Percentiles rank a stretch among this genome's conserved stretches.
These are phyloP conservation scores for Ettlia oleoabundans DNA, from an alignment of 139 green algal genomes.

Conservation along the genomic window DNA sequence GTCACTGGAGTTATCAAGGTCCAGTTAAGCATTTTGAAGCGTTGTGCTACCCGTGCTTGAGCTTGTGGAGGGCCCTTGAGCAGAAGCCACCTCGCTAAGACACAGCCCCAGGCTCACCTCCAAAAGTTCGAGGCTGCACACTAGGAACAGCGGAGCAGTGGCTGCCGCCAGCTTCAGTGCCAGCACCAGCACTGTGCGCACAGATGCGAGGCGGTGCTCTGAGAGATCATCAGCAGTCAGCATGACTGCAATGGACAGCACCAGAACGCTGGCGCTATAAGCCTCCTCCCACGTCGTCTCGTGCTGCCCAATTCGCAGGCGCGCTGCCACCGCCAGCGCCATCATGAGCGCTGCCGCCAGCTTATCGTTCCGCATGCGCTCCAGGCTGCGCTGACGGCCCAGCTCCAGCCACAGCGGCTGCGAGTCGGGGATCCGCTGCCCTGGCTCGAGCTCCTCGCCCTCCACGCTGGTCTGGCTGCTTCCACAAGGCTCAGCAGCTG, in stretches of 20 bases:
- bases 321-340: not conserved
- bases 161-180: not conserved
- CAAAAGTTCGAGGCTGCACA: not conserved
- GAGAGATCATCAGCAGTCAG: not conserved
- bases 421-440: too few species aligned
- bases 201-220: not conserved
- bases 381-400: too few species aligned
- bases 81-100: too few species aligned
- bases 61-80: too few species aligned
- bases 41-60: too few species aligned
- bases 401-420: too few species aligned
- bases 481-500: too few species aligned
- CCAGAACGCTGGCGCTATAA: not conserved
- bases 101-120: too few species aligned
- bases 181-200: not conserved
- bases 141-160: conserved; percentile 1
- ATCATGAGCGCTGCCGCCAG: not conserved
- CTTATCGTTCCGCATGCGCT: not conserved
- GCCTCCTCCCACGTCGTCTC: not conserved
- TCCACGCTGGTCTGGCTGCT: too few species aligned
- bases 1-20: too few species aligned
- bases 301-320: not conserved
- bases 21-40: too few species aligned
- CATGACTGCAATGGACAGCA: not conserved
- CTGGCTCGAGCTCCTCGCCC: too few species aligned